Percentiles rank a stretch among this genome's conserved stretches.
Evolutionary conservation across 768 basidiomycete genomes (phyloP).

Genomic region (Trametopsis cervina): DNA sequence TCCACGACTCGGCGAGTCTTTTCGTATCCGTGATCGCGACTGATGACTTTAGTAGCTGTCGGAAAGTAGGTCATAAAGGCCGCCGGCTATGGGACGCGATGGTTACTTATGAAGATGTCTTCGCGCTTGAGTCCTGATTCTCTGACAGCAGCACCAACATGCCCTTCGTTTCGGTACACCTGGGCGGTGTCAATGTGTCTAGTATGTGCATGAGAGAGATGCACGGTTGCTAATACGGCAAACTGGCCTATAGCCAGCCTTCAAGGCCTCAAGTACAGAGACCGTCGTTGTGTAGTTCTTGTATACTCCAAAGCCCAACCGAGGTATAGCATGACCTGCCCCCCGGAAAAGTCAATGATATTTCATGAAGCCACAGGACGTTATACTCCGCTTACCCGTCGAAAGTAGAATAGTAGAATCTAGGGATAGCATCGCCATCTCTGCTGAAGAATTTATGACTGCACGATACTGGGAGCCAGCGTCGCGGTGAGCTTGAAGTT

Average conservation of each 20-base stretch:
- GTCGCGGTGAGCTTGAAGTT: no score
- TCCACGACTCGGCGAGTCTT: constrained; percentile 56
- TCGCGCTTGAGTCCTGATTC: constrained; percentile 47
- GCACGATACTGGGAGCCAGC: no score
- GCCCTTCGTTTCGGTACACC: constrained; percentile 59
- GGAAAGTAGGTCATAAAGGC: background rate
- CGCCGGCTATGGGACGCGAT: background rate
- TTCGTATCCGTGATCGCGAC: constrained; percentile 62
- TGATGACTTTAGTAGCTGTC: constrained; percentile 64
- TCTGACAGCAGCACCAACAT: constrained; percentile 53
- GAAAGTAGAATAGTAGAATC: background rate
- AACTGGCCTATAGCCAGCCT: constrained; percentile 51
- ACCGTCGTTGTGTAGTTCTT: constrained; percentile 52
- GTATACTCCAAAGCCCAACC: constrained; percentile 67
- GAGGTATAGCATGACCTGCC: constrained; percentile 48
- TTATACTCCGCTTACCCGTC: no score
- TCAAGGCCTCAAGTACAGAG: constrained; percentile 56
- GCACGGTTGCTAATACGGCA: background rate
- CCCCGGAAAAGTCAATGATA: background rate
- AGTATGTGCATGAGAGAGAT: background rate
- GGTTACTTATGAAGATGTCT: constrained; percentile 66
- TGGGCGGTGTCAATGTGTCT: constrained; percentile 73
- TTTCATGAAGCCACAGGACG: no score
- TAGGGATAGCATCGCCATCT: background rate
- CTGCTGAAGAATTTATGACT: no score